Evolutionary conservation across 495 filamentous ascomycete genomes (phyloP).

Genomic region (Hyaloscypha bicolor): DNA sequence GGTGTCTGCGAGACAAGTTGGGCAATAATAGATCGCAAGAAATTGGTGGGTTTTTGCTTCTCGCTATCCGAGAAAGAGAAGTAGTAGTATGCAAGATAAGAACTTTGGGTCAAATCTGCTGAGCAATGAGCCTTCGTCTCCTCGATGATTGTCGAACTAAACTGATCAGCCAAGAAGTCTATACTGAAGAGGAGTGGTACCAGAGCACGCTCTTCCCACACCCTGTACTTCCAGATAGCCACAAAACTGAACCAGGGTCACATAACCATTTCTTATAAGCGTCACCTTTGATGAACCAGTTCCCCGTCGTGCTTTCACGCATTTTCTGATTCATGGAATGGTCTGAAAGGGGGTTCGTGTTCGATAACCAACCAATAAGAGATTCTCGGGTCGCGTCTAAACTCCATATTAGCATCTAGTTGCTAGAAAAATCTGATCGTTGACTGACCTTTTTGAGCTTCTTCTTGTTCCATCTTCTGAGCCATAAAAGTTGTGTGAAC

Average conservation of each 20-base stretch:
- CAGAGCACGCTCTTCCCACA: background rate
- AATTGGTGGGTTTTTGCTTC: conserved; percentile 22
- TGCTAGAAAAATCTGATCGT: no score
- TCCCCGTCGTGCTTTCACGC: background rate
- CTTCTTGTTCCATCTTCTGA: no score
- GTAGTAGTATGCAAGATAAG: conserved; percentile 36
- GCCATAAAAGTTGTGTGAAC: no score
- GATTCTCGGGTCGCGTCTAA: background rate
- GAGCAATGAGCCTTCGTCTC: background rate
- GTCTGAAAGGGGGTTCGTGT: background rate
- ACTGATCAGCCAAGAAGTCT: background rate
- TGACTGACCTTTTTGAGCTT: no score
- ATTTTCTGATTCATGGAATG: background rate
- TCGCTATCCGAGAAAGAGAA: conserved; percentile 36
- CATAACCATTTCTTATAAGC: background rate
- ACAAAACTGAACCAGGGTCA: background rate
- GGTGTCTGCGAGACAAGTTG: conserved; percentile 2
- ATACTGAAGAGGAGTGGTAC: background rate
- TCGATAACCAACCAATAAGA: background rate
- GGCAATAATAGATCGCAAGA: conserved; percentile 10
- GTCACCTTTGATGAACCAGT: background rate
- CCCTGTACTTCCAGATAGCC: background rate
- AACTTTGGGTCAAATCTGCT: background rate
- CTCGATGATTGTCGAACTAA: background rate
- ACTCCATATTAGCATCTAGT: no score